A percentile compares a stretch with the other conserved stretches of the same genome.
phyloP scores from a whole-genome alignment of 2,329 filamentous ascomycete species.

The Trichoderma aggressivum region DNA sequence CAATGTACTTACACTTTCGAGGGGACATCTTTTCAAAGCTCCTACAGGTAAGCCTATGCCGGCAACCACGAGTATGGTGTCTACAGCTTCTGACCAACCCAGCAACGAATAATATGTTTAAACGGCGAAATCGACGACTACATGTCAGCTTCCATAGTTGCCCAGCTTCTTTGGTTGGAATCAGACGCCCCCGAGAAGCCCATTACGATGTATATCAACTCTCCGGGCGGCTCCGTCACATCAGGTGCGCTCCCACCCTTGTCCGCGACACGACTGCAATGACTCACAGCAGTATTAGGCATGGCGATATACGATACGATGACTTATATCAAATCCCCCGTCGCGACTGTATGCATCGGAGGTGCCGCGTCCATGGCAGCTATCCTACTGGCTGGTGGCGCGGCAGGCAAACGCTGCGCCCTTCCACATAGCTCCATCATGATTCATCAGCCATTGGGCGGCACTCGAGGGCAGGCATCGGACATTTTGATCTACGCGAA shows the following conservation, averaged over 20 bases:
- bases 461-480: conserved; percentile 60
- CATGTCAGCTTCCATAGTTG: conserved; percentile 88
- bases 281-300: conserved; percentile 35
- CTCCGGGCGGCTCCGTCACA: conserved; percentile 87
- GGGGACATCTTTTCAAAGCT: conserved; percentile 82
- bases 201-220: conserved; percentile 98
- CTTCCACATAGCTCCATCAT: conserved; percentile 94
- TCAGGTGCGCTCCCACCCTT: conserved; percentile 40
- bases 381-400: conserved; percentile 80
- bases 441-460: conserved; percentile 91
- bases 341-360: conserved; percentile 92
- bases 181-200: conserved; percentile 92
- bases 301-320: conserved; percentile 98
- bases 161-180: conserved; percentile 96
- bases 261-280: conserved; percentile 3
- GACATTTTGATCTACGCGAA: conserved; percentile 98
- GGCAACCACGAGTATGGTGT: background rate
- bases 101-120: conserved; percentile 92
- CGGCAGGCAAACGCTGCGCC: conserved; percentile 79
- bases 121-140: conserved; percentile 89
- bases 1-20: conserved; percentile 34
- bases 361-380: conserved; percentile 95
- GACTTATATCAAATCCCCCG: conserved; percentile 90
- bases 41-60: conserved; percentile 55
- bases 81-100: background rate